Percentiles rank a stretch among this genome's conserved stretches.
These are phyloP conservation scores for Backusella luteola DNA, from an alignment of 192 early-diverging fungal genomes.

Conservation along the genomic window DNA sequence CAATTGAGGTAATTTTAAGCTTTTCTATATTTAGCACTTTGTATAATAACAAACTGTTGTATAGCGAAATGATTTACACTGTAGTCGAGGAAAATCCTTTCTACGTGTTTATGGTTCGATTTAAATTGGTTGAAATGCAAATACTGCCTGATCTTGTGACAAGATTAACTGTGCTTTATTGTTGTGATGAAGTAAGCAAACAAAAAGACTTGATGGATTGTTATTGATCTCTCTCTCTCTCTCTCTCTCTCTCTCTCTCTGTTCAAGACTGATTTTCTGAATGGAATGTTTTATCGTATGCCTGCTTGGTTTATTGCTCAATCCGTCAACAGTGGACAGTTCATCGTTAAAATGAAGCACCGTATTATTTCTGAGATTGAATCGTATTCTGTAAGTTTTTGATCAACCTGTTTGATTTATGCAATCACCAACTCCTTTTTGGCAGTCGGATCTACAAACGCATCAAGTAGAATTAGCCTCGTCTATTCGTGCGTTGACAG, in stretches of 20 bases:
- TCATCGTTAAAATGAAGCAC: slow-evolving; percentile 21
- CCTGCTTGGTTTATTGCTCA: slow-evolving; percentile 31
- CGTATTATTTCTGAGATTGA: slow-evolving; percentile 19
- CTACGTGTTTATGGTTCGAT: slow-evolving; percentile 18
- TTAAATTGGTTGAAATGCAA: slow-evolving; percentile 28
- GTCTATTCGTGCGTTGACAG: slow-evolving; percentile 25
- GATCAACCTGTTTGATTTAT: neutral
- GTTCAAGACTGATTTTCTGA: slow-evolving; percentile 25
- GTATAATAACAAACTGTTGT: neutral
- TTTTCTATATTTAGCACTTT: neutral
- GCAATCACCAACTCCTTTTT: neutral
- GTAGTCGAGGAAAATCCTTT: slow-evolving; percentile 22
- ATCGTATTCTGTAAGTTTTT: neutral
- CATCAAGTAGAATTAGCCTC: slow-evolving; percentile 19
- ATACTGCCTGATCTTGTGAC: slow-evolving; percentile 27
- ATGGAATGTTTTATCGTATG: slow-evolving; percentile 16
- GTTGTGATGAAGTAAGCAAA: slow-evolving; percentile 26
- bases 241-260: too few species aligned
- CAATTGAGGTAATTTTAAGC: slow-evolving; percentile 20
- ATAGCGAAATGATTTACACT: slow-evolving; percentile 32
- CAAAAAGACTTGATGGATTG: neutral
- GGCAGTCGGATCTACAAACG: slow-evolving; percentile 8
- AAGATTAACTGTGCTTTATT: slow-evolving; percentile 26
- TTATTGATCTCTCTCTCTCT: neutral
- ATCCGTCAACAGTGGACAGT: slow-evolving; percentile 9